Conservation (phyloP, 352 stramenopile species). For the Aphanomyces astaci region DNA sequence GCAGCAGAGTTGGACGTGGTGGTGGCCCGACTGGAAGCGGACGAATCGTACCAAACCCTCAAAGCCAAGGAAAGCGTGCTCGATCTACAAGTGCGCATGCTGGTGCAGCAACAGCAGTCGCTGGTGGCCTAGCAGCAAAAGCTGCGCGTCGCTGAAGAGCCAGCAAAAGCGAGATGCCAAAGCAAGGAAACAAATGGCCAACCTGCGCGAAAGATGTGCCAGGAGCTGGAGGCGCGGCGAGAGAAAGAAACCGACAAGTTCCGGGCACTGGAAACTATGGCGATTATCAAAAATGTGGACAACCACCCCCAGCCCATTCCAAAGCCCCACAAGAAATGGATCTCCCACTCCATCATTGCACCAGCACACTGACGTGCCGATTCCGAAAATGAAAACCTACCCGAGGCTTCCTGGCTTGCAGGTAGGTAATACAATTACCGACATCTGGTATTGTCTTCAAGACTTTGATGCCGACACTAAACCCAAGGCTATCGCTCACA, state of each 20-base stretch:
- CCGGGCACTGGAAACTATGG: constrained; percentile 9
- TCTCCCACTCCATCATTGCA: not conserved
- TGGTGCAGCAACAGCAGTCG: constrained; percentile 5
- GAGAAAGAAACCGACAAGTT: constrained; percentile 16
- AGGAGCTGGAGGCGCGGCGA: not conserved
- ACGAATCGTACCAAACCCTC: constrained; percentile 10
- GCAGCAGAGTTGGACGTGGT: no score
- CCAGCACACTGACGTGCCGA: not conserved
- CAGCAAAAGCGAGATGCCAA: constrained; percentile 7
- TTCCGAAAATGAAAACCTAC: constrained; percentile 9
- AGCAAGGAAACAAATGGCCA: constrained; percentile 1
- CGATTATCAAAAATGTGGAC: constrained; percentile 11
- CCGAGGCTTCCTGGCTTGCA: not conserved
- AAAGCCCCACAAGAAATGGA: not conserved
- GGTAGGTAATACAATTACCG: not conserved
- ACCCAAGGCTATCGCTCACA: not conserved
- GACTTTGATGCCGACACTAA: not conserved
- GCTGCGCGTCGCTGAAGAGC: not conserved
- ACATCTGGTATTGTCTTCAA: no score
- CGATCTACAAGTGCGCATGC: constrained; percentile 2
- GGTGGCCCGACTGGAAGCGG: not conserved
- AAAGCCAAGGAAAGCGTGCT: constrained; percentile 5
- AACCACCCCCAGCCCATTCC: not conserved
- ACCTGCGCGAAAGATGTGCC: not conserved
- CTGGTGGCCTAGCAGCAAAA: constrained; percentile 6